phyloP scores from a whole-genome alignment of 2,329 filamentous ascomycete genomes.

The Metarhizium robertsii region DNA sequence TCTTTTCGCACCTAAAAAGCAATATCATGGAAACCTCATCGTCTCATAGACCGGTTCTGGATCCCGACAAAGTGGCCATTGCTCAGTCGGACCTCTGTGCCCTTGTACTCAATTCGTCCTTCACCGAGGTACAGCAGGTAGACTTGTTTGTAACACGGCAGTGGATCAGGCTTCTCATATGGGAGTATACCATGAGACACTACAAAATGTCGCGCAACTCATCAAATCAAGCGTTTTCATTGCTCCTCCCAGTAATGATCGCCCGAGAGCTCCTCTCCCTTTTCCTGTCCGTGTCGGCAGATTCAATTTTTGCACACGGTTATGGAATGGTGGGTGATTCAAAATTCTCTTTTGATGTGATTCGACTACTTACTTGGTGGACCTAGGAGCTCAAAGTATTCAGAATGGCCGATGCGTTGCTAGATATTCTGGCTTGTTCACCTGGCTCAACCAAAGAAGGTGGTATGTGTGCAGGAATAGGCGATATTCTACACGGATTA shows the following conservation, averaged over 20 bases:
- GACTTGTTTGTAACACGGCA: conserved; percentile 19
- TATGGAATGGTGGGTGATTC: conserved; percentile 15
- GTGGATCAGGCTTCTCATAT: conserved; percentile 17
- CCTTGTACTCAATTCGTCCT: conserved; percentile 9
- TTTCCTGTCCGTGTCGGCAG: conserved; percentile 3
- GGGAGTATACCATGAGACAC: conserved; percentile 18
- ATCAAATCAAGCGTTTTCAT: too few relatives aligned
- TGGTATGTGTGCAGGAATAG: too few relatives aligned
- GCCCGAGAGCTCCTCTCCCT: conserved; percentile 15
- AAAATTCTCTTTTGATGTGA: not conserved
- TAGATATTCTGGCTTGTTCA: conserved; percentile 11
- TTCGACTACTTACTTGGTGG: not conserved
- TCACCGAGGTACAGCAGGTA: conserved; percentile 15
- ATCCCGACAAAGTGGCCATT: conserved; percentile 13
- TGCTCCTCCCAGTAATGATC: conserved; percentile 3
- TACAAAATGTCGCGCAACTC: conserved; percentile 17
- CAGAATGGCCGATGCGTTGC: conserved; percentile 13
- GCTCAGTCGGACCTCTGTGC: conserved; percentile 10
- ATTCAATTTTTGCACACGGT: conserved; percentile 15
- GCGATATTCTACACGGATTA: too few relatives aligned
- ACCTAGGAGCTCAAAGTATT: conserved; percentile 16
- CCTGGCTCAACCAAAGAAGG: too few relatives aligned
- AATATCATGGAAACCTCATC: conserved; percentile 11
- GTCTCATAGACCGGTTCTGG: conserved; percentile 8
- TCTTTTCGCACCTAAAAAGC: conserved; percentile 15